Conservation (phyloP, 176 grass and related monocot genomes). For the Carex pumila region DNA sequence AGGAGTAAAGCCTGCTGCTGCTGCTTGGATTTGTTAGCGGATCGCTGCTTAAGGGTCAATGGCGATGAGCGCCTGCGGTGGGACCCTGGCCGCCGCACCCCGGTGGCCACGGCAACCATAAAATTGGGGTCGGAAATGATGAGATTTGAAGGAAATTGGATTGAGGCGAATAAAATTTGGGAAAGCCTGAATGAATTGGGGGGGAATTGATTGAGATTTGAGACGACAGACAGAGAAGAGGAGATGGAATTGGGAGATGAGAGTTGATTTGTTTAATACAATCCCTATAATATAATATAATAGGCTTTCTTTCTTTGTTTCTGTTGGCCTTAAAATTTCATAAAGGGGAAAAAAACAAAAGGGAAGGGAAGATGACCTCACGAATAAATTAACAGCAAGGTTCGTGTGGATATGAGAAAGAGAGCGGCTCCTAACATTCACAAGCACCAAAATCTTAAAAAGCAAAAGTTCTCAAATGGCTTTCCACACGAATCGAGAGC, state of each 20-base stretch:
- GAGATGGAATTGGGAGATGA: background rate
- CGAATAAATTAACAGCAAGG: background rate
- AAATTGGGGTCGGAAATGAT: constrained; percentile 23
- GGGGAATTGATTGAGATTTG: background rate
- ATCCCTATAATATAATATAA: background rate
- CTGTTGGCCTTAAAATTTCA: background rate
- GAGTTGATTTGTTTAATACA: too few species aligned
- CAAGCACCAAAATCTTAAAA: background rate
- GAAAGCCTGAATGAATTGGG: background rate
- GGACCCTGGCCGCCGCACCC: constrained; percentile 15
- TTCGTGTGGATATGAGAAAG: background rate
- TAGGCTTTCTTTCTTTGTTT: background rate
- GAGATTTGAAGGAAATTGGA: background rate
- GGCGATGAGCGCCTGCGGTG: constrained; percentile 16
- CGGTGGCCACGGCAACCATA: constrained; percentile 16
- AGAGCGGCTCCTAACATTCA: constrained; percentile 2
- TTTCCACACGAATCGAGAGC: background rate
- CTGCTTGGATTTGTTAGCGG: constrained; percentile 17
- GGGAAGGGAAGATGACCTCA: constrained; percentile 17
- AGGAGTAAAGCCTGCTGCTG: background rate
- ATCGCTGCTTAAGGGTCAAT: background rate
- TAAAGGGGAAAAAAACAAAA: constrained; percentile 9
- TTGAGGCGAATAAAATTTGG: background rate
- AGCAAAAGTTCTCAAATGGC: background rate
- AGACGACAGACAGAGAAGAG: background rate